These are phyloP conservation scores for Chytriomyces confervae DNA, from an alignment of 192 early-diverging fungal genomes.

Conservation along the genomic window DNA sequence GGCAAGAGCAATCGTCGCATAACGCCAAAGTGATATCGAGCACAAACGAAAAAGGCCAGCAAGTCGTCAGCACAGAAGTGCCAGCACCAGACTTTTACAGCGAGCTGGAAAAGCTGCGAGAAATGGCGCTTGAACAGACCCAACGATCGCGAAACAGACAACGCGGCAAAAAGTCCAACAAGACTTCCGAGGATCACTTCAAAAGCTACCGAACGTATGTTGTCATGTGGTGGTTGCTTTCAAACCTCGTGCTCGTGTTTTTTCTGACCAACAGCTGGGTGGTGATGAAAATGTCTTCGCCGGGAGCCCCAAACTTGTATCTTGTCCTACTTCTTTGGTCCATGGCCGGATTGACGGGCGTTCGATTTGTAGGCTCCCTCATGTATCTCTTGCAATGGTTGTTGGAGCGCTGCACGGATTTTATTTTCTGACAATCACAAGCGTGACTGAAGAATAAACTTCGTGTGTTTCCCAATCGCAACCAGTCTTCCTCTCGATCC, in stretches of 20 bases:
- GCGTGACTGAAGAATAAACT: slow-evolving; percentile 5
- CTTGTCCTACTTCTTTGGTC: slow-evolving; percentile 67
- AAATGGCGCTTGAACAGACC: slow-evolving; percentile 21
- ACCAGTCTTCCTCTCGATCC: slow-evolving; percentile 7
- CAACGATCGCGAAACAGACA: neutral
- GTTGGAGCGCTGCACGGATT: slow-evolving; percentile 34
- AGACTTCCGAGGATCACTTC: slow-evolving; percentile 41
- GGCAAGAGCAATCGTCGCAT: slow-evolving; percentile 58
- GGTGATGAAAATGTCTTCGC: slow-evolving; percentile 20
- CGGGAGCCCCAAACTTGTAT: slow-evolving; percentile 44
- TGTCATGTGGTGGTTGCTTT: slow-evolving; percentile 51
- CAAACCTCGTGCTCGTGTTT: slow-evolving; percentile 47
- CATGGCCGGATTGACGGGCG: slow-evolving; percentile 36
- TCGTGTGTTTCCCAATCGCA: slow-evolving; percentile 32
- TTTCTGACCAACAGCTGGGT: slow-evolving; percentile 44
- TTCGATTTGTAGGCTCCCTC: slow-evolving; percentile 37
- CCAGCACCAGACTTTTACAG: slow-evolving; percentile 65
- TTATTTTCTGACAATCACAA: slow-evolving; percentile 5
- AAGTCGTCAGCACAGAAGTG: slow-evolving; percentile 70
- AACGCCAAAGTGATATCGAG: slow-evolving; percentile 70
- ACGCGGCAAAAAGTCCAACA: neutral
- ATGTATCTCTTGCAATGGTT: slow-evolving; percentile 42
- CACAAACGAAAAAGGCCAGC: slow-evolving; percentile 65
- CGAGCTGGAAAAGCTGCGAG: slow-evolving; percentile 65
- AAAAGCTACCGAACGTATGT: slow-evolving; percentile 55